These are phyloP conservation scores for Zelonia costaricensis DNA, from an alignment of 208 protist species.

Conservation along the genomic window DNA sequence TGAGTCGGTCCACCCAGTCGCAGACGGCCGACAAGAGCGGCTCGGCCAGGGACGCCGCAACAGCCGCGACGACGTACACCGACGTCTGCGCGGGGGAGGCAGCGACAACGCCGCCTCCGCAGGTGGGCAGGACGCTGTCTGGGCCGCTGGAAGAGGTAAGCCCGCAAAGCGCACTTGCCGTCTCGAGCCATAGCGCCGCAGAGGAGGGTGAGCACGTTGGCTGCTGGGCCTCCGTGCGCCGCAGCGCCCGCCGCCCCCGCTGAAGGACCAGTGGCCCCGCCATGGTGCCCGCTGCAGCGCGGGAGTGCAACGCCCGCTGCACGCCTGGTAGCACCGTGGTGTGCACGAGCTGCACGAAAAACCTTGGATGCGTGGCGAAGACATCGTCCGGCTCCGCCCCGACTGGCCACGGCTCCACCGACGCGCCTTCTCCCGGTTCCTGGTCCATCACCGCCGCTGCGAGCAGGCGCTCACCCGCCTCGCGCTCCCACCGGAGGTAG, in stretches of 20 bases:
- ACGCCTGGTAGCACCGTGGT: conserved; percentile 8
- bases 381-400: background rate
- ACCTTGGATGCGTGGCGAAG: conserved; percentile 13
- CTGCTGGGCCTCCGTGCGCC: background rate
- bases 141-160: too few relatives aligned
- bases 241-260: conserved; percentile 6
- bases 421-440: background rate
- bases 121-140: background rate
- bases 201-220: background rate
- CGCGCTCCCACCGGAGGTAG: conserved; percentile 10
- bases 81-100: conserved; percentile 11
- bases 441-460: conserved; percentile 1
- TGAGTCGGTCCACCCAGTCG: conserved; percentile 13
- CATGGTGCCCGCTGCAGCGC: background rate
- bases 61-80: conserved; percentile 5
- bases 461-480: background rate
- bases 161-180: too few relatives aligned
- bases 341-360: conserved; percentile 19
- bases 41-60: background rate
- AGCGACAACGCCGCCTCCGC: background rate
- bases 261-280: background rate
- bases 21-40: conserved; percentile 5
- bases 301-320: background rate
- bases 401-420: background rate
- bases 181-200: too few relatives aligned